phyloP scores from a whole-genome alignment of 2,329 filamentous ascomycete genomes.

The Sarocladium kiliense region DNA sequence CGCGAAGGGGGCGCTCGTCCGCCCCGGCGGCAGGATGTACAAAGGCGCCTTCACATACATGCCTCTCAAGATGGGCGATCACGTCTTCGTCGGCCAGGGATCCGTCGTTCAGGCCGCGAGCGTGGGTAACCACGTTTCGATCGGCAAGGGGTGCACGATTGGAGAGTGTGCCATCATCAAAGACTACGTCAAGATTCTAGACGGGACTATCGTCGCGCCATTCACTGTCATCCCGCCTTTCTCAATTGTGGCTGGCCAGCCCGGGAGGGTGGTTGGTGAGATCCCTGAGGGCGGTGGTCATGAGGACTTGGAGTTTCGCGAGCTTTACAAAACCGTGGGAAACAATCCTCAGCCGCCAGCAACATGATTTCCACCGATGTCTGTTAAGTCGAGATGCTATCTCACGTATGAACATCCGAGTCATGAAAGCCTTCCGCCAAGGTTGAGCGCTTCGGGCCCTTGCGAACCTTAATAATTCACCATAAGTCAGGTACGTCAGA shows the following conservation, averaged over 20 bases:
- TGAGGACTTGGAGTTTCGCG: slow-evolving; percentile 59
- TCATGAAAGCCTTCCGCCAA: too few species aligned
- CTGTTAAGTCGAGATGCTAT: not conserved
- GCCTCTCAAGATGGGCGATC: slow-evolving; percentile 87
- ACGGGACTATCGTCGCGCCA: slow-evolving; percentile 75
- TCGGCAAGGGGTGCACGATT: slow-evolving; percentile 71
- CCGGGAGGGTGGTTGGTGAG: slow-evolving; percentile 76
- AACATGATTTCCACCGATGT: slow-evolving; percentile 12
- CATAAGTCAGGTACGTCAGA: not conserved
- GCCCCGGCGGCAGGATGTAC: slow-evolving; percentile 77
- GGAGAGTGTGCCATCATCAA: slow-evolving; percentile 89
- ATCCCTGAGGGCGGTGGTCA: slow-evolving; percentile 62
- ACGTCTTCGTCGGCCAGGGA: slow-evolving; percentile 73
- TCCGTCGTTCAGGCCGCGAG: slow-evolving; percentile 77
- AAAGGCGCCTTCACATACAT: slow-evolving; percentile 77
- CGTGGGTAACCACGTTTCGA: slow-evolving; percentile 80
- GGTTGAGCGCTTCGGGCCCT: too few species aligned
- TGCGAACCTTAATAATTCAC: too few species aligned
- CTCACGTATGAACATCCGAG: too few species aligned
- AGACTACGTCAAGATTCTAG: slow-evolving; percentile 84
- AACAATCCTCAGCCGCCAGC: slow-evolving; percentile 42
- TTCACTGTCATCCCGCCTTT: slow-evolving; percentile 93
- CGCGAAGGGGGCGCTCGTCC: slow-evolving; percentile 69
- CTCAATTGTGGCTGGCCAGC: slow-evolving; percentile 80
- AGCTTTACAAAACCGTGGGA: slow-evolving; percentile 59